A percentile compares a stretch with the other conserved stretches of the same genome.
Evolutionary conservation across 805 yeast genomes (phyloP).

Genomic region (Lipomyces yamadae): DNA sequence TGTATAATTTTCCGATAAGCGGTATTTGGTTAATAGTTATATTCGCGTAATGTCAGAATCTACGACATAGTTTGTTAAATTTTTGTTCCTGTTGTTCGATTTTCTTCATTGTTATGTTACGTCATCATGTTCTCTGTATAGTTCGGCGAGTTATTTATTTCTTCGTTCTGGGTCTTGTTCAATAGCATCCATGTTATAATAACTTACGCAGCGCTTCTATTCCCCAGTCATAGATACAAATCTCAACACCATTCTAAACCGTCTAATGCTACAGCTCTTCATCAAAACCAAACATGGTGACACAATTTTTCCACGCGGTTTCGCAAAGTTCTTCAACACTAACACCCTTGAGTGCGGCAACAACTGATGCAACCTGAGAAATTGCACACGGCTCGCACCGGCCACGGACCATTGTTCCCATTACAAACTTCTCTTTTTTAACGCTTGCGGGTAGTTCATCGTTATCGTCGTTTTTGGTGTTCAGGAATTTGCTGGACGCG

Average conservation of each 20-base stretch:
- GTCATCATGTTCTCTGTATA: slow-evolving; percentile 2
- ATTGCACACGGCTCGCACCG: slow-evolving; percentile 93
- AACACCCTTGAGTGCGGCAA: slow-evolving; percentile 56
- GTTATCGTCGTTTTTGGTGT: neutral
- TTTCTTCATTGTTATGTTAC: neutral
- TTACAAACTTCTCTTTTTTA: slow-evolving; percentile 63
- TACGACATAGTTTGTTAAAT: neutral
- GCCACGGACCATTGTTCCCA: slow-evolving; percentile 64
- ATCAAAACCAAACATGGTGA: slow-evolving; percentile 49
- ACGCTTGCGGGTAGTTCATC: slow-evolving; percentile 44
- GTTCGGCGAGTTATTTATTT: neutral
- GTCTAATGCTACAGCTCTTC: neutral
- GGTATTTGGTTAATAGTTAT: slow-evolving; percentile 3
- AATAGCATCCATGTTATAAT: neutral
- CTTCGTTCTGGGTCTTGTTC: neutral
- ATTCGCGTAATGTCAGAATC: neutral
- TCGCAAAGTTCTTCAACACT: slow-evolving; percentile 54
- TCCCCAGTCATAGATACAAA: neutral
- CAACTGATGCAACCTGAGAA: slow-evolving; percentile 75
- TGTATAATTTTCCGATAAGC: neutral
- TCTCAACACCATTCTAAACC: neutral
- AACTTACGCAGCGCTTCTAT: neutral
- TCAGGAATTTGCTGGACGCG: slow-evolving; percentile 65
- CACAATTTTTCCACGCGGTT: slow-evolving; percentile 58
- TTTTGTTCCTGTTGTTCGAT: neutral